Base-by-base conservation (phyloP, 208 protist species). In the Acanthamoeba sp. region DNA sequence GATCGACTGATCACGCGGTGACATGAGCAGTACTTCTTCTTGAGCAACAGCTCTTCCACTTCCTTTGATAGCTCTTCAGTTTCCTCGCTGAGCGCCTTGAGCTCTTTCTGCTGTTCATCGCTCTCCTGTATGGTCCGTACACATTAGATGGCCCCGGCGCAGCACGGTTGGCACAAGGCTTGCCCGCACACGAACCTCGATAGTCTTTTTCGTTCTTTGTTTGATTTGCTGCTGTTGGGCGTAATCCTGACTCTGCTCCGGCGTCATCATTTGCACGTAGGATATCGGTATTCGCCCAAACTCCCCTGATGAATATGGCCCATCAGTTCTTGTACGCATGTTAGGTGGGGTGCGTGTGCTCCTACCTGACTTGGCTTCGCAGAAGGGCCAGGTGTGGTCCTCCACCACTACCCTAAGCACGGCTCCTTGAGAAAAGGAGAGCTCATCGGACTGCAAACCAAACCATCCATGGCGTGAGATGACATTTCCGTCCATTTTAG, bases 1-100 rank as follows among this genome's bases (percentile, higher is more conserved):
- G n/a, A n/a, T n/a, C n/a, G n/a, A n/a, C n/a, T n/a, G n/a, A n/a
- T n/a, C n/a, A n/a, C n/a, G n/a, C n/a, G n/a, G n/a, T n/a, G n/a
- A n/a, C n/a, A n/a, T n/a, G n/a, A n/a, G n/a, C n/a, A n/a, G n/a
- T 82, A 82, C 71, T 82, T 82, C 38, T 82, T 82, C 71, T 29
- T 82, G 71, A 82, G 71, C 9, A 52, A 38, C 7, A 82, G 71
- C 71, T 82, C 71, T 18, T 82, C 71, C 36, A 82, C 71, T 24
- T 82, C 71, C 22, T 9, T 40, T 27, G n/a, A 29, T 7, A 90
- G 82, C 34, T 90, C 55, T 16, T 90, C 82, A 4, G 62, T 32
- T 29, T 90, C 55, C 82, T 90, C 52, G 32, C 20, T 90, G 20
- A 55, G 45, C 34, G 45, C 82, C 27, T 64, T 57, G 32, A 90